Evolutionary conservation across 768 basidiomycete species (phyloP), one percentile per base, ranked within the genome.

Genomic region (Pisolithus orientalis): DNA sequence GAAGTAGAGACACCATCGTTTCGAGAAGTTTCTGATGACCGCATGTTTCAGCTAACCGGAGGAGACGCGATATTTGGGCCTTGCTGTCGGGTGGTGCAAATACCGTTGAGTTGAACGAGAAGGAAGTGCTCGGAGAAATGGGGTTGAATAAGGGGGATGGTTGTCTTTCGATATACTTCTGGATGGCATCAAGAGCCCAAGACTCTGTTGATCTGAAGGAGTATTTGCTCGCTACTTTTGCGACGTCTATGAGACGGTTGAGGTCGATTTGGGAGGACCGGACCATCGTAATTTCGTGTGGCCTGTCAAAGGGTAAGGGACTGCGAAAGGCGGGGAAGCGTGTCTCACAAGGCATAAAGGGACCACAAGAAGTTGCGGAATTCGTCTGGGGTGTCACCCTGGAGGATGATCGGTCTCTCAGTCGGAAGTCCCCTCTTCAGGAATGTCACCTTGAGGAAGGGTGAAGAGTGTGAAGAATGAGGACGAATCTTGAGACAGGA

Each of bases 351-450:
- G 6, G 86, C 84, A 59, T 90, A 89, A n/a, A 89, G 66, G 1
- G 81, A 80, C 83, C 83, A 87, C 31, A 90, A 75, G 59, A 90
- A 85, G 62, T 84, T 77, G 46, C 78, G 76, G 62, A 90, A 90
- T 64, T 89, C 84, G 3, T 75, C 66, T 8, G 77, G 74, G 0
- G 78, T 80, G 54, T 89, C 84, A 0, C 86, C 87, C 2, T 66
- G 65, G 31, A 90, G 73, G 29, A 80, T 55, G 34, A 90, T 78
- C 1, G 88, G 87, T 52, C 80, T 77, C 25, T 77, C 75, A 59
- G n/a, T 90, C 87, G 8, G 79, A 80, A 14, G 61, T 64, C 4
- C 88, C 88, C 59, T 90, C 86, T 1, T 60, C 66, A 13, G 67
- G 60, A 8, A 65, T 62, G 39, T 71, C 66, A 2, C 80, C 83